These are phyloP conservation scores for Ilex asprella DNA, from an alignment of 257 asterid genomes.

Conservation along the genomic window DNA sequence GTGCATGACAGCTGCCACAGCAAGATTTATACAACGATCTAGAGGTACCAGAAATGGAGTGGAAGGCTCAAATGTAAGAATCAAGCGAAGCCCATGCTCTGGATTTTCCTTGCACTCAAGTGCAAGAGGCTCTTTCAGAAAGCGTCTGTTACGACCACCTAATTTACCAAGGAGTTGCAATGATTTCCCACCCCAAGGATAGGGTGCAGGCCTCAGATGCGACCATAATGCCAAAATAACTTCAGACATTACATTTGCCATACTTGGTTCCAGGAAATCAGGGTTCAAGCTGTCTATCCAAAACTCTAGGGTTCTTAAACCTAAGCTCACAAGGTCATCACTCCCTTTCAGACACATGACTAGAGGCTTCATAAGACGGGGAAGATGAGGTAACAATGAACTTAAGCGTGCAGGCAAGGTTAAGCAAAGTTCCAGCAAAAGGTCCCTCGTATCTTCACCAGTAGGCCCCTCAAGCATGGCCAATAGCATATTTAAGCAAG, in stretches of 20 bases:
- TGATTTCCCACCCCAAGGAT: conserved; percentile 95
- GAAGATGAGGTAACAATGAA: conserved; percentile 86
- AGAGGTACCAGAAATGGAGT: conserved; percentile 97
- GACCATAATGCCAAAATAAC: conserved; percentile 98
- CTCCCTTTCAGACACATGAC: conserved; percentile 97
- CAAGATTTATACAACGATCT: conserved; percentile 96
- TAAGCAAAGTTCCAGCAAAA: conserved; percentile 81
- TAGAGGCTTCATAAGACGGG: conserved; percentile 96
- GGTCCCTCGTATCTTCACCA: conserved; percentile 88
- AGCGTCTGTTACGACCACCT: conserved; percentile 98
- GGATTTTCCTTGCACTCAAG: conserved; percentile 99
- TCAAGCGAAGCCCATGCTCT: conserved; percentile 93
- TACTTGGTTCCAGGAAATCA: conserved; percentile 97
- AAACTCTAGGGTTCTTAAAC: conserved; percentile 96
- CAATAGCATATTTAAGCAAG: conserved; percentile 83
- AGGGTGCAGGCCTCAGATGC: conserved; percentile 91
- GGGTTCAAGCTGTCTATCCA: conserved; percentile 99
- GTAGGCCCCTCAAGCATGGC: conserved; percentile 98
- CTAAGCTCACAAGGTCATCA: conserved; percentile 86
- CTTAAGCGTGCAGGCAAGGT: conserved; percentile 91
- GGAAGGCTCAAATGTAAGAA: conserved; percentile 96
- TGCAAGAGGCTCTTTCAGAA: conserved; percentile 95
- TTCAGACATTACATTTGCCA: conserved; percentile 99
- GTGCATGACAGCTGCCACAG: conserved; percentile 90
- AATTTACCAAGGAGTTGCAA: conserved; percentile 96